Percentiles rank a stretch among this genome's conserved stretches.
phyloP scores from a whole-genome alignment of 1,139 yeast species.

The Taphrina betulina region DNA sequence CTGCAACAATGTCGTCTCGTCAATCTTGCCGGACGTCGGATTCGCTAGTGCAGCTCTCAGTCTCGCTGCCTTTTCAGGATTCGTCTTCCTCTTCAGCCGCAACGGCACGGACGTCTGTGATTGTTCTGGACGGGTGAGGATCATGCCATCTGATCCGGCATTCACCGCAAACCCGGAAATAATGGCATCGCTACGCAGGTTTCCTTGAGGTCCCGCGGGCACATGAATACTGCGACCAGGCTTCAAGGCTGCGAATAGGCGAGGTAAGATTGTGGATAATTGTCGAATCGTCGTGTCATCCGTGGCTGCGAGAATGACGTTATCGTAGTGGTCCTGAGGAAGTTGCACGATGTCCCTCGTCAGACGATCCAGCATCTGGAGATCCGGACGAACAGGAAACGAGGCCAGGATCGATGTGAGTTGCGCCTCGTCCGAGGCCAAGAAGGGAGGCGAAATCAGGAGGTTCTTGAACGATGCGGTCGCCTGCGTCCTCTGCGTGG shows the following conservation, averaged over 20 bases:
- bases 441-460: conserved; percentile 68
- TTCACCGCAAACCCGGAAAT: conserved; percentile 21
- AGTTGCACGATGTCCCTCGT: conserved; percentile 58
- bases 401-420: conserved; percentile 49
- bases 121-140: conserved; percentile 23
- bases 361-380: conserved; percentile 70
- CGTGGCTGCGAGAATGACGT: conserved; percentile 60
- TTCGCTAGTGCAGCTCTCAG: conserved; percentile 42
- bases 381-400: conserved; percentile 46
- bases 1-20: conserved; percentile 52
- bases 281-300: conserved; percentile 8
- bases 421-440: conserved; percentile 59
- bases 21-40: conserved; percentile 47
- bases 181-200: conserved; percentile 18
- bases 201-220: conserved; percentile 46
- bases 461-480: conserved; percentile 39
- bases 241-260: conserved; percentile 14
- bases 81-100: conserved; percentile 18
- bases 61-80: conserved; percentile 34
- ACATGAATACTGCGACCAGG: conserved; percentile 50
- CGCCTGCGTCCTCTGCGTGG: conserved; percentile 11
- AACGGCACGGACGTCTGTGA: conserved; percentile 15
- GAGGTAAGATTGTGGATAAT: conserved; percentile 1
- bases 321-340: conserved; percentile 49
- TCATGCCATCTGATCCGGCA: conserved; percentile 24